These are phyloP conservation scores for Canna indica DNA, from an alignment of 176 grass and related monocot genomes.

Conservation along the genomic window DNA sequence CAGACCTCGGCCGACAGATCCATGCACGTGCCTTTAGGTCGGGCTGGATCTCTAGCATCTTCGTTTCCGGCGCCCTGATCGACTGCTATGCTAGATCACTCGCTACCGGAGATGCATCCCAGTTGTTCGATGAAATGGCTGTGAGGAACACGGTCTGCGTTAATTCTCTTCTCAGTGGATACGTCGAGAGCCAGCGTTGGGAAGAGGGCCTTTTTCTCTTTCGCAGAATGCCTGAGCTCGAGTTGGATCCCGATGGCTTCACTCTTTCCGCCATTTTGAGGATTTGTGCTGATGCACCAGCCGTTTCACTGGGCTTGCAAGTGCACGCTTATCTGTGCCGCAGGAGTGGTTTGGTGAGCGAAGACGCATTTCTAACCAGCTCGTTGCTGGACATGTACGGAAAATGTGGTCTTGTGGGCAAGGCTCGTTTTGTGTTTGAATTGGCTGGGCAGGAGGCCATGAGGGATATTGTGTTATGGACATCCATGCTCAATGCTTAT, in stretches of 20 bases:
- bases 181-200: conserved; percentile 32
- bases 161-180: conserved; percentile 39
- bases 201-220: conserved; percentile 12
- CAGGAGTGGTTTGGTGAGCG: conserved; percentile 10
- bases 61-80: conserved; percentile 48
- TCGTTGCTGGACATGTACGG: conserved; percentile 56
- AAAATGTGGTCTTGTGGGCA: conserved; percentile 38
- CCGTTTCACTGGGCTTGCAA: conserved; percentile 19
- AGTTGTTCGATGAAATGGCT: conserved; percentile 50
- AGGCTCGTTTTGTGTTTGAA: conserved; percentile 28
- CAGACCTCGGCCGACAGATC: conserved; percentile 9
- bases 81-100: conserved; percentile 32
- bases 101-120: conserved; percentile 23
- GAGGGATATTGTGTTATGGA: conserved; percentile 50
- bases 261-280: conserved; percentile 37
- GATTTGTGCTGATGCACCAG: conserved; percentile 32
- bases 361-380: conserved; percentile 29
- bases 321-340: conserved; percentile 34
- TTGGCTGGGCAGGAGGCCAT: conserved; percentile 1
- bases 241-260: conserved; percentile 22
- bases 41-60: conserved; percentile 47
- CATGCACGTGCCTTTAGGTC: conserved; percentile 32
- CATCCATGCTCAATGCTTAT: conserved; percentile 47
- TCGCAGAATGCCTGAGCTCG: conserved; percentile 22
- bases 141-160: conserved; percentile 39